Conservation (phyloP, 306 rosid species). For the Comarum palustre region DNA sequence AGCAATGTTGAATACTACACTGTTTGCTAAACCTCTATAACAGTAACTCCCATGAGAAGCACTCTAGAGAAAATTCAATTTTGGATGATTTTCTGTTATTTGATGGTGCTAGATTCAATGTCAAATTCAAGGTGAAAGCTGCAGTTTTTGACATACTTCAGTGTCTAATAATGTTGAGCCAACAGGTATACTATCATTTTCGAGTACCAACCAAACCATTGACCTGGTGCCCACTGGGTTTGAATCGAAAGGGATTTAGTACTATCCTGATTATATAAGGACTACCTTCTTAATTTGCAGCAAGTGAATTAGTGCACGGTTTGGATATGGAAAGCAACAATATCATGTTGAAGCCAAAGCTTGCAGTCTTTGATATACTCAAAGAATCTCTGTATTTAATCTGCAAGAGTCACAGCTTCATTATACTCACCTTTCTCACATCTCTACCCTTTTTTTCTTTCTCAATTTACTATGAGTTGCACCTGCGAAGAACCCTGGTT, state of each 20-base stretch:
- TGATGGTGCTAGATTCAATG: neutral
- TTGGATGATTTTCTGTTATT: neutral
- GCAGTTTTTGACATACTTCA: neutral
- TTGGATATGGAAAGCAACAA: slow-evolving; percentile 31
- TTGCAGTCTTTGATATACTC: slow-evolving; percentile 32
- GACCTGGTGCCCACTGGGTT: neutral
- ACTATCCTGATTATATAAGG: neutral
- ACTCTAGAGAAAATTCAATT: neutral
- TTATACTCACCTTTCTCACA: slow-evolving; percentile 37
- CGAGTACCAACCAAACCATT: slow-evolving; percentile 10
- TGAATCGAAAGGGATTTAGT: neutral
- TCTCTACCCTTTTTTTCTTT: slow-evolving; percentile 42
- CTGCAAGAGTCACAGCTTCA: slow-evolving; percentile 38
- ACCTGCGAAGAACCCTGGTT: slow-evolving; percentile 29
- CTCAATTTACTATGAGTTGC: slow-evolving; percentile 34
- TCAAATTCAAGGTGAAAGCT: neutral
- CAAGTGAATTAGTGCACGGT: neutral
- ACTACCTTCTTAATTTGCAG: neutral
- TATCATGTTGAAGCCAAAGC: slow-evolving; percentile 29
- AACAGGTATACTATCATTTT: neutral
- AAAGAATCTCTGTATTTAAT: slow-evolving; percentile 30
- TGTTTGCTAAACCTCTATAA: neutral
- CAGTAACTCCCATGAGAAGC: neutral
- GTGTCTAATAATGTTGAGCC: neutral
- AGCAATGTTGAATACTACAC: neutral